phyloP scores from a whole-genome alignment of 116 monocot genomes.

The Posidonia oceanica region DNA sequence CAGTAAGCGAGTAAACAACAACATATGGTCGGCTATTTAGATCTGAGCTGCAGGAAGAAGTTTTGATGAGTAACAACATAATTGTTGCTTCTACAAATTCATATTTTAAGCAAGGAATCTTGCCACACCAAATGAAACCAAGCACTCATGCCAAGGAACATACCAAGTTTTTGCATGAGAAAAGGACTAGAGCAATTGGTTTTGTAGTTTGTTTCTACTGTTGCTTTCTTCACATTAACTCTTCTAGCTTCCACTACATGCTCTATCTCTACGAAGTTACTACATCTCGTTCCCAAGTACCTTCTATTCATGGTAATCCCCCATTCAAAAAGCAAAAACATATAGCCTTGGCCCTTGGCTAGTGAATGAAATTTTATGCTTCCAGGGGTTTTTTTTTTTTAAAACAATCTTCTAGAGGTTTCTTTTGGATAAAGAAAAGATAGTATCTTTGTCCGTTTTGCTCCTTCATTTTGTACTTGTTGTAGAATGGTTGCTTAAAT shows the following conservation, averaged over 20 bases:
- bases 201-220: not conserved
- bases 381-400: too few species aligned
- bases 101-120: not conserved
- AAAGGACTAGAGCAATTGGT: conserved; percentile 1
- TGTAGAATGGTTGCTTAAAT: too few species aligned
- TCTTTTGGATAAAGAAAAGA: not conserved
- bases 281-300: not conserved
- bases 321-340: too few species aligned
- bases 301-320: not conserved
- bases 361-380: not conserved
- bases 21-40: not conserved
- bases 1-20: not conserved
- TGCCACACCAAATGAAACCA: not conserved
- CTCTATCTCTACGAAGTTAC: not conserved
- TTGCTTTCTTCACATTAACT: not conserved
- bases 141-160: conserved; percentile 4
- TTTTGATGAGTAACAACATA: not conserved
- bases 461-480: too few species aligned
- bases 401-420: too few species aligned
- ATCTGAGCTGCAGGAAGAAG: not conserved
- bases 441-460: too few species aligned
- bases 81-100: not conserved
- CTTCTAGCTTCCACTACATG: too few species aligned
- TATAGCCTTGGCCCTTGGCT: not conserved
- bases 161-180: conserved; percentile 5